Evolutionary conservation across 345 rosid genomes (phyloP), one percentile per base, ranked within the genome.

Genomic region (Acer negundo): DNA sequence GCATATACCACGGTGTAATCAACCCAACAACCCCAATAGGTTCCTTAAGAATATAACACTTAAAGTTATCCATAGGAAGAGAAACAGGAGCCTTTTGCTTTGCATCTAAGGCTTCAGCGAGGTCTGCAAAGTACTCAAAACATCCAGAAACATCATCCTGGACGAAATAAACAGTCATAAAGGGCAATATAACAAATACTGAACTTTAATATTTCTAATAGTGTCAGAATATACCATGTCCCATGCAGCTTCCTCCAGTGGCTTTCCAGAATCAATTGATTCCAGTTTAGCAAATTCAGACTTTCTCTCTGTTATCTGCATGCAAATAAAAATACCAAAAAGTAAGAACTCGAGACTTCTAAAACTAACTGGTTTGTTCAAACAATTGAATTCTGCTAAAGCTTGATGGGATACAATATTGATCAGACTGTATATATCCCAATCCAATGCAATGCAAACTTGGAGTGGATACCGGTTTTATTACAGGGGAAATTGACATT

Each of bases 61-160:
- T 97, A 72, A 97, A 94, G 58, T 91, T 85, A 59, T 91, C 92
- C 87, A 94, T 70, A 0, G 99, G 99, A 80, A 94, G 90, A 70
- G 97, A 86, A 85, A 97, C 75, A 62, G 97, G 96, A 85, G 93
- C 86, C 77, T 89, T 91, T 83, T 90, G 95, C 86, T 93, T 93
- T 53, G 94, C 91, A 85, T 97, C 99, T 78, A 94, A 83, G 47
- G 91, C 96, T 86, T 93, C 97, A 75, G 99, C 99, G 73, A 97
- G 93, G 78, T 90, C 97, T 59, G 99, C 99, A 70, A 90, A 94
- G 78, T 91, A 97, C 80, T 94, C 97, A 62, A 97, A 97, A 83
- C 99, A 97, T 44, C 89, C 97, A 67, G 98, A 95, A 74, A 94
- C 98, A 89, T 97, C 98, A 82, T 97, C 99, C 98, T 97, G 87